These are phyloP conservation scores for Microdochium bolleyi DNA, from an alignment of 2,329 filamentous ascomycete species.

Conservation along the genomic window DNA sequence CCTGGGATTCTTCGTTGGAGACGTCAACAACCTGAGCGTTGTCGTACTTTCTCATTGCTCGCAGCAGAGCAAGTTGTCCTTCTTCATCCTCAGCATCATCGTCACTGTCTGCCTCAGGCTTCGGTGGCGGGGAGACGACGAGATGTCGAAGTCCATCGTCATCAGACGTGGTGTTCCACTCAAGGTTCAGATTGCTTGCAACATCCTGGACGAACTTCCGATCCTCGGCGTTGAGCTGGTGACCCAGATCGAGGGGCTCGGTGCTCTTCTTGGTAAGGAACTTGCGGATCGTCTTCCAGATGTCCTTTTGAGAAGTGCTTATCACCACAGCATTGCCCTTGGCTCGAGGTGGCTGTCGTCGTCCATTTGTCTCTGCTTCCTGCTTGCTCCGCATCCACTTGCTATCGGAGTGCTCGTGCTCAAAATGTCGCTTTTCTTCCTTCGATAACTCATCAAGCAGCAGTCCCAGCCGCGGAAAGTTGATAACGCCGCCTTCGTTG, in stretches of 20 bases:
- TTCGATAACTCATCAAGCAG: constrained; percentile 79
- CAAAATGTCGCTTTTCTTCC: constrained; percentile 88
- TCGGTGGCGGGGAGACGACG: constrained; percentile 39
- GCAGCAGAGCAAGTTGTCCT: constrained; percentile 75
- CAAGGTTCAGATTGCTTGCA: constrained; percentile 52
- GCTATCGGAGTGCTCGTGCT: constrained; percentile 79
- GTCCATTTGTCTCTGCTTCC: constrained; percentile 59
- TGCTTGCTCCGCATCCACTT: constrained; percentile 89
- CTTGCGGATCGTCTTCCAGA: constrained; percentile 76
- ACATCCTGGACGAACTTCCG: constrained; percentile 89
- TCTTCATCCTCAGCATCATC: constrained; percentile 72
- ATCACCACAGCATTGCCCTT: constrained; percentile 60
- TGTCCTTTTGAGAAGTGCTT: constrained; percentile 68
- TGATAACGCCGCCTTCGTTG: constrained; percentile 90
- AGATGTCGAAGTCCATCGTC: constrained; percentile 47
- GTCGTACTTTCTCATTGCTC: constrained; percentile 85
- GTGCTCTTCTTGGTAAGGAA: constrained; percentile 66
- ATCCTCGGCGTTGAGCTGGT: constrained; percentile 69
- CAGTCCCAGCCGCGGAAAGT: constrained; percentile 68
- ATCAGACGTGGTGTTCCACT: constrained; percentile 51
- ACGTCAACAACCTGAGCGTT: constrained; percentile 80
- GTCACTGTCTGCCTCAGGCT: constrained; percentile 32
- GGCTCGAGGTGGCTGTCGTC: constrained; percentile 47
- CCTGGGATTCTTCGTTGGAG: constrained; percentile 69
- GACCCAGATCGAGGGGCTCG: constrained; percentile 64